Percentiles rank a stretch among this genome's conserved stretches.
These are phyloP conservation scores for Paraphaeosphaeria sporulosa DNA, from an alignment of 2,329 filamentous ascomycete genomes.

Conservation along the genomic window DNA sequence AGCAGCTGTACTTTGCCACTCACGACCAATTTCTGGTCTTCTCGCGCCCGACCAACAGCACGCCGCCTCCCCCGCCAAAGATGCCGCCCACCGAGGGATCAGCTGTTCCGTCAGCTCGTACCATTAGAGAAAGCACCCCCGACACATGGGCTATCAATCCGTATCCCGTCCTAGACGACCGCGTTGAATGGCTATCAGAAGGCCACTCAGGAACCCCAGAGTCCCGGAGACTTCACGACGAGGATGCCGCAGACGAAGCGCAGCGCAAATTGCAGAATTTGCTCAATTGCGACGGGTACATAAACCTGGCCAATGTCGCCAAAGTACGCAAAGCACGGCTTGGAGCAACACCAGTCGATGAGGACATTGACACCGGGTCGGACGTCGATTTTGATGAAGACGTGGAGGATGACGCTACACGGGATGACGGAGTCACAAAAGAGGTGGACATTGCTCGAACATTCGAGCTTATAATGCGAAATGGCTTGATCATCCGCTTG, in stretches of 20 bases:
- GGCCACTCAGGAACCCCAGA: slow-evolving; percentile 52
- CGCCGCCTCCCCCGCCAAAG: slow-evolving; percentile 65
- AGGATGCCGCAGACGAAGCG: slow-evolving; percentile 66
- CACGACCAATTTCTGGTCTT: slow-evolving; percentile 71
- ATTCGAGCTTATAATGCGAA: slow-evolving; percentile 69
- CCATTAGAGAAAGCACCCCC: slow-evolving; percentile 65
- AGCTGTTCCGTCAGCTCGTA: slow-evolving; percentile 60
- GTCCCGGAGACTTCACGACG: slow-evolving; percentile 60
- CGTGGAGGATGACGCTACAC: slow-evolving; percentile 50
- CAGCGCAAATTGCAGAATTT: slow-evolving; percentile 66
- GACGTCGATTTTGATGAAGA: slow-evolving; percentile 65
- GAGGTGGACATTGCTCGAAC: slow-evolving; percentile 64
- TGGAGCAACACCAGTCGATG: slow-evolving; percentile 62
- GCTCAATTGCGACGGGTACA: slow-evolving; percentile 67
- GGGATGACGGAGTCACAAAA: slow-evolving; percentile 61
- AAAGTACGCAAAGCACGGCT: slow-evolving; percentile 64
- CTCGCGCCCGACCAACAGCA: slow-evolving; percentile 65
- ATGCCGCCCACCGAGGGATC: slow-evolving; percentile 54
- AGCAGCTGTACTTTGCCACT: slow-evolving; percentile 70
- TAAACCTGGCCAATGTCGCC: slow-evolving; percentile 66
- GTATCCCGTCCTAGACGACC: slow-evolving; percentile 61
- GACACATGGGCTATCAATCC: slow-evolving; percentile 69
- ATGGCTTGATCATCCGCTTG: slow-evolving; percentile 67
- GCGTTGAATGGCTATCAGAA: slow-evolving; percentile 64
- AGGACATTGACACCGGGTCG: slow-evolving; percentile 58